Conservation (phyloP, 306 rosid species). For the Trifolium fragiferum region DNA sequence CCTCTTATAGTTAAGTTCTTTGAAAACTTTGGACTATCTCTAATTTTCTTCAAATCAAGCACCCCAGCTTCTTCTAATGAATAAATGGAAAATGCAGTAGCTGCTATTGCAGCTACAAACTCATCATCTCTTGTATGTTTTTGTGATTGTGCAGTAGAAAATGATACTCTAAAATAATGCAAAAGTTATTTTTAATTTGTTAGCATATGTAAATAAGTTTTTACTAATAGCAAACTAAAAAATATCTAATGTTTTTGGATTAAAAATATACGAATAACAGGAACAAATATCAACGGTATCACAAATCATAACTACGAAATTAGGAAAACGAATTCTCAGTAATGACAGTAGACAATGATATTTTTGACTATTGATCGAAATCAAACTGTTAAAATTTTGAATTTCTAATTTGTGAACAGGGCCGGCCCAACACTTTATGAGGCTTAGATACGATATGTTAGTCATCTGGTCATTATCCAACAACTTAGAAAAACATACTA, state of each 20-base stretch:
- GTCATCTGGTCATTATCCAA: background rate
- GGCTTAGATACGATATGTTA: too few relatives aligned
- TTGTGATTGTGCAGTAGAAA: conserved; percentile 43
- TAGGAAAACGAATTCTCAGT: background rate
- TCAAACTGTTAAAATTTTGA: background rate
- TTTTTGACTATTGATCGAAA: background rate
- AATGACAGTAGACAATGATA: too few relatives aligned
- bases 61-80: conserved; percentile 60
- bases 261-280: background rate
- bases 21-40: conserved; percentile 42
- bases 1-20: conserved; percentile 41
- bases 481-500: background rate
- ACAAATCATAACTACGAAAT: background rate
- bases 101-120: conserved; percentile 63
- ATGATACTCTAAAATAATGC: conserved; percentile 45
- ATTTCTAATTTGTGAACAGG: background rate
- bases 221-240: background rate
- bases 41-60: conserved; percentile 46
- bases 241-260: background rate
- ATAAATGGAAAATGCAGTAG: conserved; percentile 71
- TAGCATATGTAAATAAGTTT: background rate
- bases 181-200: background rate
- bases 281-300: background rate
- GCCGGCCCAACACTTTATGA: too few relatives aligned
- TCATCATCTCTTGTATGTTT: conserved; percentile 45